phyloP scores from a whole-genome alignment of 2,329 filamentous ascomycete genomes.

The Colletotrichum navitas region DNA sequence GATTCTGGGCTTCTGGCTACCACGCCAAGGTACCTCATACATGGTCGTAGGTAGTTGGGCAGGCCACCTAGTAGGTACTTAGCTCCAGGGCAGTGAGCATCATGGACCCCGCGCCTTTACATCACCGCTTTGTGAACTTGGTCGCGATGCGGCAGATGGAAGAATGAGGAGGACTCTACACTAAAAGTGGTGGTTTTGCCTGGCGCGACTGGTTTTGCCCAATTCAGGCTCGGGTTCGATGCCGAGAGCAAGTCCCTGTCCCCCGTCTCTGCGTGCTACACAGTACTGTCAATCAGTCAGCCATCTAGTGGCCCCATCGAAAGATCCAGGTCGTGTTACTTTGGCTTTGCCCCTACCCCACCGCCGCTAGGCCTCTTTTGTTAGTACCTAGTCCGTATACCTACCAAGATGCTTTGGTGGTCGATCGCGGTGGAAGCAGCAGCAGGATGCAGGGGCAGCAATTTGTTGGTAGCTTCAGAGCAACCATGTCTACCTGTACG shows the following conservation, averaged over 20 bases:
- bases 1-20: too few relatives aligned
- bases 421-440: conserved; percentile 12
- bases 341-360: conserved; percentile 38
- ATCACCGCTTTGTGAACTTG: background rate
- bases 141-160: background rate
- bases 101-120: conserved; percentile 5
- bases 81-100: conserved; percentile 1
- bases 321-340: conserved; percentile 36
- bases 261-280: conserved; percentile 18
- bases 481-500: background rate
- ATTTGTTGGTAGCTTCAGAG: background rate
- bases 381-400: background rate
- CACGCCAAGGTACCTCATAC: too few relatives aligned
- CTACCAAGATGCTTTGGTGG: background rate
- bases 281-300: background rate
- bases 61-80: background rate
- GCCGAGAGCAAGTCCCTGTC: conserved; percentile 2
- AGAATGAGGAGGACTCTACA: background rate
- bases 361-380: conserved; percentile 30
- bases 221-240: conserved; percentile 2
- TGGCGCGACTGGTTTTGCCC: background rate
- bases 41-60: background rate
- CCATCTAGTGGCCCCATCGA: conserved; percentile 27
- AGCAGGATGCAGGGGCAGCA: conserved; percentile 3
- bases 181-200: background rate